Base-by-base conservation (phyloP, 805 yeast species). In the Blastobotrys americana region DNA sequence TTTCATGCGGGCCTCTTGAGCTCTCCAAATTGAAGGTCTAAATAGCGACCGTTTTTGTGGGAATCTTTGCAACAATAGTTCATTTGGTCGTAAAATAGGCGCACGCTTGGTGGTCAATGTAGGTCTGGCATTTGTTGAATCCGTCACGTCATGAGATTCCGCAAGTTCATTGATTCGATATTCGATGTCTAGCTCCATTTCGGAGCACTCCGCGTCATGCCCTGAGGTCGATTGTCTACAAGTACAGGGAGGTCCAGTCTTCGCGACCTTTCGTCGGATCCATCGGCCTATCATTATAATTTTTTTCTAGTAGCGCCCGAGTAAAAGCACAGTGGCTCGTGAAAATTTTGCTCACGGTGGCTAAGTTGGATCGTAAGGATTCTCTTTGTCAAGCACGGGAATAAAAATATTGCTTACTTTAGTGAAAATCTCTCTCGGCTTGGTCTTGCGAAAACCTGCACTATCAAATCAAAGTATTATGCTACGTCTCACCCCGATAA, bases 11-110 rank as follows among this genome's bases (percentile, higher is more conserved):
- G 21, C 44, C 21, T 47, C 47, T 16, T 52, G 50, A 22, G 48
- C 41, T 15, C 42, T 33, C 39, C 44, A 48, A 20, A 25, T 18
- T 10, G 51, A 46, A 9, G 34, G 21, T 15, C 49, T 23, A 39
- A 43, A 43, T 17, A 41, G 37, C n/a, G 54, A 49, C 37, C 50
- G 43, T 19, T 58, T 53, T 23, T 46, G 48, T 27, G 55, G 47
- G 42, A 58, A 56, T 34, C 47, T 34, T 39, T 55, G 61, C 39
- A 58, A 42, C 25, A 58, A 50, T 22, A 56, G 42, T 40, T 58
- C 63, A 46, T 58, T 58, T 33, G 63, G 63, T 13, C 55, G 43
- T 34, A 58, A 46, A 17, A 58, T 58, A 27, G 61, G 61, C 35
- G 17, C 34, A n/a, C 49, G 8, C 13, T 8, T 13, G 31, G 31